Evolutionary conservation across 345 rosid species (phyloP), one percentile per base, ranked within the genome.

Genomic region (Eucalyptus curtisii): DNA sequence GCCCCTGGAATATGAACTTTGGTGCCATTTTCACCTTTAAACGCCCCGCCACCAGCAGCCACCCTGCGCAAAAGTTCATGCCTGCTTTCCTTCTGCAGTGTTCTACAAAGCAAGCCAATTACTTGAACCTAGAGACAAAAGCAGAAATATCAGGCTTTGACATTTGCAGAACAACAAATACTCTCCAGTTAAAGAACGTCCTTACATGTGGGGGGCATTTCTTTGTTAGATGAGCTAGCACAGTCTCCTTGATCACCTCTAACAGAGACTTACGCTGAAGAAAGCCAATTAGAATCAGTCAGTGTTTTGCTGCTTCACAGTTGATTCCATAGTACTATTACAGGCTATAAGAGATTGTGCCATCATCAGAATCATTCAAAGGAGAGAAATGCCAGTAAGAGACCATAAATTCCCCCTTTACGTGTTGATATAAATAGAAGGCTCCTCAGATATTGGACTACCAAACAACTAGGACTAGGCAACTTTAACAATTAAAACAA

Each of bases 31-130:
- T 93, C 93, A 90, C 95, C 89, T 91, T 95, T 90, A 89, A 97
- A 96, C 37, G 91, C 96, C n/a, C 99, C 99, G 30, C 99, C 99
- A 86, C 98, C 99, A 25, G 96, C 98, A 27, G 98, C 99, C 85
- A 97, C 99, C 88, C 99, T 94, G 55, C 99, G 97, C 89, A 97
- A 89, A 33, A 97, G 93, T 92, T 97, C 98, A 49, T 96, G 96
- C 88, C 99, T 94, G 92, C 99, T 96, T 25, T 96, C 98, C 89
- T 96, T 96, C 68, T 91, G 91, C 10, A 98, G 98, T 44, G 98
- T 96, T 96, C 98, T 93, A 92, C 99, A 96, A 50, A 96, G 99
- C 91, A 97, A 93, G 88, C 98, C 99, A 91, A 97, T 89, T 93
- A 97, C 99, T 89, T 95, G 99, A 92, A 97, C 97, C 98, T 97